Base-by-base conservation (phyloP, 2,329 filamentous ascomycete genomes). In the Ilyonectria robusta region DNA sequence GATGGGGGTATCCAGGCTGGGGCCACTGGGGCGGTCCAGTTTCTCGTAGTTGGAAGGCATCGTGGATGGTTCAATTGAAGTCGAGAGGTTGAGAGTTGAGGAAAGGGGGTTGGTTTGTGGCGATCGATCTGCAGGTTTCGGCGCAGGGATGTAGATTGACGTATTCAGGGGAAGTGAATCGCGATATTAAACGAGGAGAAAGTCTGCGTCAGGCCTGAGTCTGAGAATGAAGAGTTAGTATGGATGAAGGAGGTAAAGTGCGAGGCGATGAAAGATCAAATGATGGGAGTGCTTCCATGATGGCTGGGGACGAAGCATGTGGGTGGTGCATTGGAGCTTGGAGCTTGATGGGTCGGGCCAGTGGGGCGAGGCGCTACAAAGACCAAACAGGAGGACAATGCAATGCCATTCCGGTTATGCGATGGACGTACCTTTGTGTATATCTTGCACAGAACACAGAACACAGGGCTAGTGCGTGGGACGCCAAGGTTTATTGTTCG, bases 41-140 rank as follows among this genome's bases (percentile, higher is more conserved):
- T 75, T 77, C 56, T 76, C 74, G 59, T 76, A 73, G 46, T 73
- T 71, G 51, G 70, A 71, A 62, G 76, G 72, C 72, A 77, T 78
- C 21, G 44, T 62, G 51, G 70, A 44, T 37, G 37, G 26, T 46
- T 44, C 13, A 44, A 59, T 66, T 66, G 61, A 44, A 40, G 33
- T 50, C 44, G 47, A 35, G 15, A 37, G 62, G 40, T 21, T 8
- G 26, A 23, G 10, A 33, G 17, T 8, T 23, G 19, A 23, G 42
- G 29, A 48, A 37, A 46, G 47, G 57, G 23, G 50, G 11, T n/a
- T 47, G 50, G 11, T n/a, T 47, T 47, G 19, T 33, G 8, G 57
- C 23, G 46, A 33, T 60, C 37, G 44, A 51, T 37, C n/a, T 33
- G 50, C 13, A 53, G 60, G 58, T 65, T 54, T 50, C 59, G 62